phyloP scores from a whole-genome alignment of 768 basidiomycete genomes.

The Porphyrellus cyaneotinctus region DNA sequence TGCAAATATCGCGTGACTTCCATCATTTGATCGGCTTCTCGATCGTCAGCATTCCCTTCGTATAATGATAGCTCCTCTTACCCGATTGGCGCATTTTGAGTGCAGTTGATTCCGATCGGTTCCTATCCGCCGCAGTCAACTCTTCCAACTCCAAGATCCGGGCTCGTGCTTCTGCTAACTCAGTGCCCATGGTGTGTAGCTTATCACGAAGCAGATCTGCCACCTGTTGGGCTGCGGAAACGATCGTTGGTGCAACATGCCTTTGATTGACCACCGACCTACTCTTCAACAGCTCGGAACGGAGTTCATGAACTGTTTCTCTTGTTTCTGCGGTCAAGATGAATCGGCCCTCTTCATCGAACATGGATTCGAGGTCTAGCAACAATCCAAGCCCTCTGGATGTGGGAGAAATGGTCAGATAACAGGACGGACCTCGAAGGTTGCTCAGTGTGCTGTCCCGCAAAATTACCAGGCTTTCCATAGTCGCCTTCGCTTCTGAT shows the following conservation, averaged over 20 bases:
- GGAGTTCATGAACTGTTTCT: slow-evolving; percentile 32
- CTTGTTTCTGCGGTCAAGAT: slow-evolving; percentile 25
- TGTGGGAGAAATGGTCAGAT: background rate
- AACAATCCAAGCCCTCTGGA: background rate
- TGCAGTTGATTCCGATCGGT: slow-evolving; percentile 17
- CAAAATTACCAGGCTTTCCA: slow-evolving; percentile 24
- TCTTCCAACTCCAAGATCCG: slow-evolving; percentile 38
- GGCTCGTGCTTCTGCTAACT: slow-evolving; percentile 40
- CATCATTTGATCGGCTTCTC: slow-evolving; percentile 19
- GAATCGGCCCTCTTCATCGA: slow-evolving; percentile 27
- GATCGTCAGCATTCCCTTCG: slow-evolving; percentile 14
- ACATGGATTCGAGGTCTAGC: slow-evolving; percentile 28
- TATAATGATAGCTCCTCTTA: slow-evolving; percentile 6
- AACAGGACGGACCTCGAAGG: slow-evolving; percentile 26
- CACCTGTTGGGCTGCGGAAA: slow-evolving; percentile 42
- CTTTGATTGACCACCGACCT: slow-evolving; percentile 5
- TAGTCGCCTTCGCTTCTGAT: slow-evolving; percentile 23
- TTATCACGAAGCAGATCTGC: slow-evolving; percentile 47
- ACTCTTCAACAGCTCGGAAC: slow-evolving; percentile 35
- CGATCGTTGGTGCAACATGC: background rate
- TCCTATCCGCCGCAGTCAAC: slow-evolving; percentile 17
- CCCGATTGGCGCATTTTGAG: slow-evolving; percentile 26
- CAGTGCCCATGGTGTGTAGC: slow-evolving; percentile 38
- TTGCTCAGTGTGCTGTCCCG: slow-evolving; percentile 17
- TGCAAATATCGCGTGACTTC: slow-evolving; percentile 23